Base-by-base conservation (phyloP, 2,329 filamentous ascomycete species). In the Fusarium sacchari region DNA sequence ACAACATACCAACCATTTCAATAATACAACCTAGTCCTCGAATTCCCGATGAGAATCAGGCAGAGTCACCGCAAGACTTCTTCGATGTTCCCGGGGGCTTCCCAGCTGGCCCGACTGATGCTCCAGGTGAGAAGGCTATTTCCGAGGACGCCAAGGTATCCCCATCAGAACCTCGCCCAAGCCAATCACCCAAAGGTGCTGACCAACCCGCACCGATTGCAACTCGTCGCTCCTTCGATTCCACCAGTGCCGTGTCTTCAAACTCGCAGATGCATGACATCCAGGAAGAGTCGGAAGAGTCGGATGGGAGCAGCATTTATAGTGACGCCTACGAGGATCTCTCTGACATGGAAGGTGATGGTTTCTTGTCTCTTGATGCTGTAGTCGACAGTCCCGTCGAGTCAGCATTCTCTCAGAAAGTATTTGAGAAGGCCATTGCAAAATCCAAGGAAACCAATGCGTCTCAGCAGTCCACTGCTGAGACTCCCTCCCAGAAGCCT, bases 251-350 rank as follows among this genome's bases (percentile, higher is more conserved):
- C 5, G 49, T 61, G 26, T 72, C 63, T 30, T 69, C 70, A 22
- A 75, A 67, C 28, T 71, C 77, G 9, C 70, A 72, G 15, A 83
- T 83, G 76, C 77, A 80, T 43, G 79, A 82, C 43, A 83, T 82
- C 20, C 73, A 76, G 55, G 81, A 83, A 60, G 82, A 82, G n/a
- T 80, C 84, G 3, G 84, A 88, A n/a, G 83, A 81, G 10, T 79
- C 80, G 5, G 89, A 90, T 62, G 83, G 83, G 20, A 84, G 83
- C 56, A 91, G 88, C 69, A 87, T 93, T 30, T 95, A 94, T 79
- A 94, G 91, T 72, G 93, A 95, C 81, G 93, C 93, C 3, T 92
- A 92, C 60, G 93, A 95, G 81, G 92, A 94, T 68, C 83, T 92
- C 0, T 89, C 89, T 0, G 91, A 94, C 20, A 78, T 86, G 8